These are phyloP conservation scores for Tylopilus sp. DNA, from an alignment of 1,284 basidiomycete species.

Conservation along the genomic window DNA sequence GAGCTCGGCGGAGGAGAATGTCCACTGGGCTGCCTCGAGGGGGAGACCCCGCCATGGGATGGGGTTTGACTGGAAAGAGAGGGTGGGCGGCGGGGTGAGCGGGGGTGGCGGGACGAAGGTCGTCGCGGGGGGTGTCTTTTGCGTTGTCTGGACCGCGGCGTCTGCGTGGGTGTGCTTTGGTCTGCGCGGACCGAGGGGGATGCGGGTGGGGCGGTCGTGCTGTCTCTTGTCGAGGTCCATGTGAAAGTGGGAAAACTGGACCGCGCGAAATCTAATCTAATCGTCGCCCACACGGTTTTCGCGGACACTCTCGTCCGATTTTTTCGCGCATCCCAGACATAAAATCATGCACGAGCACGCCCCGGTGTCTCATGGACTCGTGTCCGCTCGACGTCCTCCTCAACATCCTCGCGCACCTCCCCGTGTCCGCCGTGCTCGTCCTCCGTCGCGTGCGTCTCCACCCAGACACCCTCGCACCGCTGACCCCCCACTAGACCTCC, in stretches of 20 bases:
- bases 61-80: constrained; percentile 53
- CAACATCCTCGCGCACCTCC: constrained; percentile 14
- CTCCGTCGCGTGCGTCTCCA: constrained; percentile 21
- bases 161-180: constrained; percentile 12
- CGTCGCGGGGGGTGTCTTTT: constrained; percentile 2
- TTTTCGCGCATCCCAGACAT: constrained; percentile 16
- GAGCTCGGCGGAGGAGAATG: constrained; percentile 61
- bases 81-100: constrained; percentile 43
- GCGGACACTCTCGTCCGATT: constrained; percentile 18
- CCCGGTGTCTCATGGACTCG: constrained; percentile 1
- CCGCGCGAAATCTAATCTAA: constrained; percentile 28
- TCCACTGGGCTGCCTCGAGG: constrained; percentile 72
- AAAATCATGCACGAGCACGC: neutral
- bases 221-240: constrained; percentile 19
- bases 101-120: constrained; percentile 30
- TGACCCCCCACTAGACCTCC: constrained; percentile 41
- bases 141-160: constrained; percentile 13
- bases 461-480: neutral
- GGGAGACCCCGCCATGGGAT: constrained; percentile 63
- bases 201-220: constrained; percentile 23
- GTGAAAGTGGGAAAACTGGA: constrained; percentile 6
- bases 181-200: constrained; percentile 22
- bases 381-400: constrained; percentile 25
- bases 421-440: constrained; percentile 14
- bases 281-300: constrained; percentile 17